These are phyloP conservation scores for Saccharum hybrid DNA, from an alignment of 202 grass and related monocot species.

Conservation along the genomic window DNA sequence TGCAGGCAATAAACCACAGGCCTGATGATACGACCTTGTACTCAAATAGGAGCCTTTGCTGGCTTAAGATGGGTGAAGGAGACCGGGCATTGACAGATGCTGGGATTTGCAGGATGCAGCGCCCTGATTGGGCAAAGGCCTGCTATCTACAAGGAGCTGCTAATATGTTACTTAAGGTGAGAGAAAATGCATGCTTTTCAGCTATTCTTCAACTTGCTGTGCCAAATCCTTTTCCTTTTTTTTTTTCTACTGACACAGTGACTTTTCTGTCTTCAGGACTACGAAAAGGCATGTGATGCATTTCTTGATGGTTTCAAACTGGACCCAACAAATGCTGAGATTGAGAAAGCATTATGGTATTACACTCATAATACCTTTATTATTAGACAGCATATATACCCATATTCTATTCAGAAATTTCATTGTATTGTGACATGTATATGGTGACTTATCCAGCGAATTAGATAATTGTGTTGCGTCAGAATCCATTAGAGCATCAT, in stretches of 20 bases:
- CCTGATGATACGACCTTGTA: constrained; percentile 27
- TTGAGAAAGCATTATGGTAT: constrained; percentile 44
- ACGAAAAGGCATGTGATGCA: constrained; percentile 46
- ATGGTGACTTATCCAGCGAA: background rate
- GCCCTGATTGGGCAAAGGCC: constrained; percentile 13
- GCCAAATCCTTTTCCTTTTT: background rate
- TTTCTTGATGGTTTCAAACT: constrained; percentile 47
- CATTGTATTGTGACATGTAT: background rate
- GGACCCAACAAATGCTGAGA: constrained; percentile 37
- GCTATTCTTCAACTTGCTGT: background rate
- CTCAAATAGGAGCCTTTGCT: constrained; percentile 33
- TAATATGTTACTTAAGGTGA: constrained; percentile 37
- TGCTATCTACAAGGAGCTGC: constrained; percentile 34
- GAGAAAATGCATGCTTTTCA: background rate
- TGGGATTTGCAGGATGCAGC: constrained; percentile 14
- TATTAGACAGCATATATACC: background rate
- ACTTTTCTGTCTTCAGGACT: constrained; percentile 39
- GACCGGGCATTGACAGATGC: constrained; percentile 6
- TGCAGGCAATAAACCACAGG: background rate
- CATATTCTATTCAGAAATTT: background rate
- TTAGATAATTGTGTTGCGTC: background rate
- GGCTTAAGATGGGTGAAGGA: constrained; percentile 29
- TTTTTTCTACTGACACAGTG: constrained; percentile 1
- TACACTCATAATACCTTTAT: background rate
- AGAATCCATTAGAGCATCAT: background rate